Evolutionary conservation across 179 eudicot species (phyloP), one percentile per base, ranked within the genome.

Genomic region (Spergularia azorica): DNA sequence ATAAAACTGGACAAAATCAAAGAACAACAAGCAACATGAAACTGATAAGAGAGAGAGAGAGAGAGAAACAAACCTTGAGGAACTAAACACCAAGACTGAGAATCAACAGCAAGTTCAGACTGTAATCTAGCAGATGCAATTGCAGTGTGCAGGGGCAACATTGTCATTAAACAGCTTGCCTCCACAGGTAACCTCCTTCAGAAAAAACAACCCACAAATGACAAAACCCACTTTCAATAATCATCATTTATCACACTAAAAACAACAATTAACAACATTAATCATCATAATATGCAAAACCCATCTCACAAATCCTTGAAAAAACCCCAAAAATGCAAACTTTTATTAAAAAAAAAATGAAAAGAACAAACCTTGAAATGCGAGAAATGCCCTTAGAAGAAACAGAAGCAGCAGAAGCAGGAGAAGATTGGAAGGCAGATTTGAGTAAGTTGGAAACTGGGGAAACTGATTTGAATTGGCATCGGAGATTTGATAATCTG

Each of bases 81-180:
- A 73, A 89, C 84, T 77, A 89, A 79, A 74, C 92, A 85, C 92
- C 92, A 89, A 63, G 81, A 68, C 58, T 82, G 83, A 0, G 90
- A 87, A 81, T 89, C 92, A 11, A 75, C 64, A 14, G 90, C 84
- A 77, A 89, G 86, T 76, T 77, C 85, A 50, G 92, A 89, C 72
- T 74, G 83, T 78, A 89, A 85, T 48, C 90, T 81, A 74, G 90
- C 87, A 6, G 92, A 85, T 60, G 92, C 92, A 71, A 87, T 85
- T n/a, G 92, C 92, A 75, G 88, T 87, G 75, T 89, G 92, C 83
- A 89, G 71, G 0, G 92, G 92, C 78, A 89, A 39, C 90, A 89
- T 85, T 62, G 90, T 76, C 20, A 82, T 78, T 71, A 87, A 51
- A 64, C 86, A 76, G 77, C 88, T 83, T 71, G 83, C 32, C 80